Evolutionary conservation across 768 basidiomycete genomes (phyloP).

Genomic region (Russula virescens): DNA sequence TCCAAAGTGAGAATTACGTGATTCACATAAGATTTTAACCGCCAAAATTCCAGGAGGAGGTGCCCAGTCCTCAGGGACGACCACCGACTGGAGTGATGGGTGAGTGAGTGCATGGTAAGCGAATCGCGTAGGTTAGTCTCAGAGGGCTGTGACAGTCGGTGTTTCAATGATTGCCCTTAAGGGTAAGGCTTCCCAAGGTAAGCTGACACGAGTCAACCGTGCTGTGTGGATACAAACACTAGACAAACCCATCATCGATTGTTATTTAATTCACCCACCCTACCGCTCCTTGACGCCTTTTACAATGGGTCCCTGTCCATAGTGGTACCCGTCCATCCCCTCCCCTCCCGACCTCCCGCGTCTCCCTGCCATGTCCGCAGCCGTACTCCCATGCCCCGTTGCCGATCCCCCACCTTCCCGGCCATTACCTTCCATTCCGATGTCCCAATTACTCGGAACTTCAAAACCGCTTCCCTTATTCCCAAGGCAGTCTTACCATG

Average conservation of each 20-base stretch:
- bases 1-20: no score
- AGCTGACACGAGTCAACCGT: background rate
- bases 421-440: conserved; percentile 3
- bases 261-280: background rate
- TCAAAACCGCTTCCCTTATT: background rate
- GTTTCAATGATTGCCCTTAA: no score
- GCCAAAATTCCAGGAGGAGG: no score
- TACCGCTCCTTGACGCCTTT: background rate
- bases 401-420: background rate
- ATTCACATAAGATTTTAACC: no score
- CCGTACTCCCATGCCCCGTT: background rate
- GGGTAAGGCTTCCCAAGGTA: no score
- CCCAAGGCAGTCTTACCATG: background rate
- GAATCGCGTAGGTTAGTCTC: no score
- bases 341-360: background rate
- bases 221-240: conserved; percentile 1
- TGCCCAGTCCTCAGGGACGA: no score
- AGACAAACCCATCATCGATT: background rate
- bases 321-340: no score
- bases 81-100: no score
- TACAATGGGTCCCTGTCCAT: background rate
- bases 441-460: background rate
- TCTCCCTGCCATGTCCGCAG: background rate
- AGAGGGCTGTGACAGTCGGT: no score
- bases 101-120: no score